phyloP scores from a whole-genome alignment of 345 rosid genomes.

The Euphorbia lathyris region DNA sequence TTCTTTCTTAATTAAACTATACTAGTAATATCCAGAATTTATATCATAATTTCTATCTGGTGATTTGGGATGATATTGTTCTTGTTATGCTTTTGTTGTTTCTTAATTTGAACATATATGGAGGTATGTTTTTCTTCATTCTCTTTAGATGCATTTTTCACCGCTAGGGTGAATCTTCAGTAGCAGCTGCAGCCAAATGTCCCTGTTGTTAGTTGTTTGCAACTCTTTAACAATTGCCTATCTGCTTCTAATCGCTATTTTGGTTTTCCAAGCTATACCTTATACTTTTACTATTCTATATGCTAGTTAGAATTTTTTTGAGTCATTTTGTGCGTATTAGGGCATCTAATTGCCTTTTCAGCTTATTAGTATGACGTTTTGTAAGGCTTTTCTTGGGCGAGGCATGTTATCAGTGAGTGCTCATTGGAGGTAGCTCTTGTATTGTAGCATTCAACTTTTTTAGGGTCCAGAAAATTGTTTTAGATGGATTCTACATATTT shows the following conservation, averaged over 20 bases:
- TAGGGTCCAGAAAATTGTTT: not conserved
- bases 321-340: not conserved
- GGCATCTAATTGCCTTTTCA: not conserved
- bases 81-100: not conserved
- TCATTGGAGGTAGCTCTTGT: not conserved
- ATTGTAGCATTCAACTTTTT: not conserved
- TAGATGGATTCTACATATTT: not conserved
- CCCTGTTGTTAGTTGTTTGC: not conserved
- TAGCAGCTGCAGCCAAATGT: not conserved
- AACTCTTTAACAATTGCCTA: not conserved
- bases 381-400: not conserved
- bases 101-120: too few species aligned
- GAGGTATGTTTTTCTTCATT: not conserved
- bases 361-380: not conserved
- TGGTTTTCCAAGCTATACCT: not conserved
- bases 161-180: not conserved
- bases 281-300: not conserved
- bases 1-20: not conserved
- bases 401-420: not conserved
- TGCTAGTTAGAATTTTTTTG: not conserved
- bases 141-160: not conserved
- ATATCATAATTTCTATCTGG: not conserved
- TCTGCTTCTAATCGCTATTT: not conserved
- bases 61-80: not conserved
- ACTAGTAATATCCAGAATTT: not conserved